Percentiles rank a stretch among this genome's conserved stretches.
Conservation (phyloP, 495 filamentous ascomycete species). For the Podospora conica region DNA sequence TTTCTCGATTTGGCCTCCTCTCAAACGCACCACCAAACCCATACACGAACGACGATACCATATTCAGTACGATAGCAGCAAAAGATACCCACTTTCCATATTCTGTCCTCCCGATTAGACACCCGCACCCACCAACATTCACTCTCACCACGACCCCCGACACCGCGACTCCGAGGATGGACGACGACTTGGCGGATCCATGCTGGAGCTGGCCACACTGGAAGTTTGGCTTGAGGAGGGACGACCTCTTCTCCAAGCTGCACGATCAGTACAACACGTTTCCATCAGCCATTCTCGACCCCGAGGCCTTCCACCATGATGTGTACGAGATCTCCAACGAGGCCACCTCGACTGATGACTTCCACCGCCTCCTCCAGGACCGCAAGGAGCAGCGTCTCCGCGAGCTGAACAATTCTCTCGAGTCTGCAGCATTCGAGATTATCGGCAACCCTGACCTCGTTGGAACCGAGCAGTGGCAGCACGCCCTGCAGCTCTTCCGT, state of each 20-base stretch:
- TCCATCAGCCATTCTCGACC: slow-evolving; percentile 31
- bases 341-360: slow-evolving; percentile 38
- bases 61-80: slow-evolving; percentile 2
- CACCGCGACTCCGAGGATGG: slow-evolving; percentile 32
- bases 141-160: background rate
- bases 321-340: slow-evolving; percentile 41
- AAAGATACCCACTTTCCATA: slow-evolving; percentile 16
- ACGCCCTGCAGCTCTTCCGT: slow-evolving; percentile 46
- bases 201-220: slow-evolving; percentile 43
- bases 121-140: slow-evolving; percentile 1
- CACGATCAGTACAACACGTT: slow-evolving; percentile 40
- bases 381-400: slow-evolving; percentile 43
- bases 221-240: slow-evolving; percentile 41
- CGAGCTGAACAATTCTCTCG: slow-evolving; percentile 42
- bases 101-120: background rate
- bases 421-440: slow-evolving; percentile 46
- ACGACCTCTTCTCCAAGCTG: slow-evolving; percentile 35
- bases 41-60: slow-evolving; percentile 5
- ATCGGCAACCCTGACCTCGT: slow-evolving; percentile 45
- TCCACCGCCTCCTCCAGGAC: slow-evolving; percentile 38
- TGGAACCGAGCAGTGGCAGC: slow-evolving; percentile 46
- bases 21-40: slow-evolving; percentile 8
- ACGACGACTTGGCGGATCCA: slow-evolving; percentile 34
- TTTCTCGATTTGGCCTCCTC: slow-evolving; percentile 27
- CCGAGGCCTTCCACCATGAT: slow-evolving; percentile 38